Percentiles rank a stretch among this genome's conserved stretches.
phyloP scores from a whole-genome alignment of 1,284 basidiomycete genomes.

The Megacollybia platyphylla region DNA sequence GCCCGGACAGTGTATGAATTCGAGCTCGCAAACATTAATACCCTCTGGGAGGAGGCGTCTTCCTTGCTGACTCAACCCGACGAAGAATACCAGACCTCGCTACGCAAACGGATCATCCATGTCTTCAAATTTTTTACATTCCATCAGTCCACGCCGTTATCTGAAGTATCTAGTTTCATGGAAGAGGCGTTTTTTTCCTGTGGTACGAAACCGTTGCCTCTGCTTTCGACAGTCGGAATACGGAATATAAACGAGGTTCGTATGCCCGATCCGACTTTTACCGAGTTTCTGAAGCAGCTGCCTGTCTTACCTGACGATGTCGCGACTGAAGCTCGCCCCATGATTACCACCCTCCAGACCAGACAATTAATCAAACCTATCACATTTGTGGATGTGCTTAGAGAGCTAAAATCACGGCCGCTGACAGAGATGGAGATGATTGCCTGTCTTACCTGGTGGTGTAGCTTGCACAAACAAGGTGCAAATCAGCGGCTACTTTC shows the following conservation, averaged over 20 bases:
- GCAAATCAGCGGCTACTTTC: slow-evolving; percentile 26
- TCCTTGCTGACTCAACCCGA: slow-evolving; percentile 14
- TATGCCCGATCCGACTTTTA: slow-evolving; percentile 65
- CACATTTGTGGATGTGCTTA: slow-evolving; percentile 77
- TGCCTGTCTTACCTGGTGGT: slow-evolving; percentile 87
- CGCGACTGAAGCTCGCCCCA: slow-evolving; percentile 46
- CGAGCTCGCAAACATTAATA: slow-evolving; percentile 56
- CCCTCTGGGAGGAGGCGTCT: slow-evolving; percentile 40
- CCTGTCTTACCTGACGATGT: slow-evolving; percentile 66
- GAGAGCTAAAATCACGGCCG: slow-evolving; percentile 66
- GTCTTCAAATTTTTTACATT: slow-evolving; percentile 86
- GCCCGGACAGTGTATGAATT: slow-evolving; percentile 79
- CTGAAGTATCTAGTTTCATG: slow-evolving; percentile 70
- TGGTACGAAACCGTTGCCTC: slow-evolving; percentile 38
- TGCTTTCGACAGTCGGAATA: slow-evolving; percentile 78
- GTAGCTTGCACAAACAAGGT: slow-evolving; percentile 39
- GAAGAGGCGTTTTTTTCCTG: slow-evolving; percentile 80
- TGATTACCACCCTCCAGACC: slow-evolving; percentile 56
- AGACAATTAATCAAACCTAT: slow-evolving; percentile 73
- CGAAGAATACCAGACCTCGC: slow-evolving; percentile 31
- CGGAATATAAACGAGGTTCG: slow-evolving; percentile 62
- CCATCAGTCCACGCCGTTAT: slow-evolving; percentile 76
- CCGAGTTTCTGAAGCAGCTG: slow-evolving; percentile 71
- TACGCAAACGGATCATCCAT: slow-evolving; percentile 66
- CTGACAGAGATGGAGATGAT: slow-evolving; percentile 68